Conservation (phyloP, 495 filamentous ascomycete species). For the Xylaria acuta region DNA sequence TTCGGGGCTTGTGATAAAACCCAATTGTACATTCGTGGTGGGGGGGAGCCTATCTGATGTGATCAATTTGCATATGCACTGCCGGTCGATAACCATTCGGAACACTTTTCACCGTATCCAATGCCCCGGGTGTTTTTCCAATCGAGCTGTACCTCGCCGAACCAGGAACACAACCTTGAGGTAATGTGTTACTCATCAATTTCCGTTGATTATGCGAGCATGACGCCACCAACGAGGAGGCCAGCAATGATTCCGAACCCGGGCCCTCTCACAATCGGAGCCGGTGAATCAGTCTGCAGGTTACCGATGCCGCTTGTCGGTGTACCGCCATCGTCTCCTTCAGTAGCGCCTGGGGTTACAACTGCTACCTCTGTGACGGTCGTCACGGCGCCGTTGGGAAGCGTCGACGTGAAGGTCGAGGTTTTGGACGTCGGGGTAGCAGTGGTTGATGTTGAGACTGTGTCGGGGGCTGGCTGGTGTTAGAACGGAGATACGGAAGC, state of each 20-base stretch:
- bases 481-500: constrained; percentile 9
- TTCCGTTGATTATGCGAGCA: constrained; percentile 10
- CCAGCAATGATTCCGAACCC: constrained; percentile 37
- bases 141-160: background rate
- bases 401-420: constrained; percentile 46
- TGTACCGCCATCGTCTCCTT: constrained; percentile 24
- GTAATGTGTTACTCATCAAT: background rate
- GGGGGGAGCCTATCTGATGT: background rate
- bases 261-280: constrained; percentile 23
- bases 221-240: constrained; percentile 34
- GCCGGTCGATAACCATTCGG: background rate
- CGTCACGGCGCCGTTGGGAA: constrained; percentile 45
- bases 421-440: constrained; percentile 32
- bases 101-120: background rate
- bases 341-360: constrained; percentile 29
- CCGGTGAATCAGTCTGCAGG: constrained; percentile 43
- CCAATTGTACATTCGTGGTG: background rate
- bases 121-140: background rate
- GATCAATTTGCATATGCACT: constrained; percentile 3
- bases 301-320: constrained; percentile 34
- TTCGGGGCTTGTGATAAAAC: background rate
- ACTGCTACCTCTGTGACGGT: constrained; percentile 40
- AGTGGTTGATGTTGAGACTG: constrained; percentile 30
- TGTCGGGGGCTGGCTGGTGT: constrained; percentile 29
- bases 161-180: background rate